These are phyloP conservation scores for Penicillium sp. DNA, from an alignment of 2,329 filamentous ascomycete species.

Conservation along the genomic window DNA sequence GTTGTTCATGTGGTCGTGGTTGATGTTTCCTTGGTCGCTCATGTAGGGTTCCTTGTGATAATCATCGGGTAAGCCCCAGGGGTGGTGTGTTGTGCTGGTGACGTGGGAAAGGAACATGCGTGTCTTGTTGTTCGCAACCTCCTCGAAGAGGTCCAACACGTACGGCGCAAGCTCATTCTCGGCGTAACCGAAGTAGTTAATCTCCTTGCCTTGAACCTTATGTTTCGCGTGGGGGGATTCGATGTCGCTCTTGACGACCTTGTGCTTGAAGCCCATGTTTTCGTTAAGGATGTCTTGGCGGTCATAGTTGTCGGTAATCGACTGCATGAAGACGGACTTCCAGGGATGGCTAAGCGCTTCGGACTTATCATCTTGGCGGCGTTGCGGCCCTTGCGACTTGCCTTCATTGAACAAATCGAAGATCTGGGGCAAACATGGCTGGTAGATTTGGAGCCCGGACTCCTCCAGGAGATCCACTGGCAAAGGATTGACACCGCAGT, in stretches of 20 bases:
- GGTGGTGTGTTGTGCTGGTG: slow-evolving; percentile 43
- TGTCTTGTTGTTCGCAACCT: slow-evolving; percentile 30
- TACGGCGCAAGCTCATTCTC: slow-evolving; percentile 44
- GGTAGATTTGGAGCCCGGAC: slow-evolving; percentile 36
- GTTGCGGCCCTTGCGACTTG: slow-evolving; percentile 15
- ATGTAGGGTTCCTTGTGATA: slow-evolving; percentile 30
- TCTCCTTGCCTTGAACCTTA: slow-evolving; percentile 31
- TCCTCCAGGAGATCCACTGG: slow-evolving; percentile 43
- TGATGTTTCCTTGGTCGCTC: slow-evolving; percentile 22
- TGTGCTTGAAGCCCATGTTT: slow-evolving; percentile 36
- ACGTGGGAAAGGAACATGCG: slow-evolving; percentile 36
- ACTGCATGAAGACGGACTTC: slow-evolving; percentile 40
- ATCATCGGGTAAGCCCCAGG: slow-evolving; percentile 39
- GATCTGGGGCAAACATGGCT: slow-evolving; percentile 41
- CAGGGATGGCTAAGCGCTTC: slow-evolving; percentile 25
- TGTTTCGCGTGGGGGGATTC: slow-evolving; percentile 31
- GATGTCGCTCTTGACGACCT: slow-evolving; percentile 30
- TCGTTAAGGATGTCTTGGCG: slow-evolving; percentile 34
- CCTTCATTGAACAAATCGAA: slow-evolving; percentile 37
- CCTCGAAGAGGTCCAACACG: slow-evolving; percentile 27
- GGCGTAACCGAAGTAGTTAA: slow-evolving; percentile 46
- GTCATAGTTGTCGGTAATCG: slow-evolving; percentile 41
- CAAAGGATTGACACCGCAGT: slow-evolving; percentile 41
- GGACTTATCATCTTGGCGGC: background rate
- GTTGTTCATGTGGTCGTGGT: slow-evolving; percentile 40